Conservation (phyloP, 2,329 filamentous ascomycete genomes). For the Trichoderma atrobrunneum region DNA sequence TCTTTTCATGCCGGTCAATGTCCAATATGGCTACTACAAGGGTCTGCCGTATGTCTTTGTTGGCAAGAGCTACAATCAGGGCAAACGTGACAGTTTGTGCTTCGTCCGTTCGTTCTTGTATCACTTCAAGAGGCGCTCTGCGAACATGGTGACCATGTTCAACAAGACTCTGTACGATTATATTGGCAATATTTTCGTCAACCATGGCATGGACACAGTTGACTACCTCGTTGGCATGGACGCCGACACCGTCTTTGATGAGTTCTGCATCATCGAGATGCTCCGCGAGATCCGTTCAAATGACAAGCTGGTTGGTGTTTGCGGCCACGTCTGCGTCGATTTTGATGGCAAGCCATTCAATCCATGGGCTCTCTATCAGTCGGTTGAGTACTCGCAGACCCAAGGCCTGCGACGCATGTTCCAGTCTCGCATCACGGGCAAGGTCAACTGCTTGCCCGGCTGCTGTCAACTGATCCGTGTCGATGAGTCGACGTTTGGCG, state of each 20-base stretch:
- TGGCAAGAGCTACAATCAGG: constrained; percentile 49
- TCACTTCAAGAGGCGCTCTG: constrained; percentile 45
- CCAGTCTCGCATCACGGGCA: constrained; percentile 48
- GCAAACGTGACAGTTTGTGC: constrained; percentile 49
- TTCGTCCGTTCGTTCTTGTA: constrained; percentile 49
- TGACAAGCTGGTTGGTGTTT: constrained; percentile 45
- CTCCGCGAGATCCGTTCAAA: constrained; percentile 42
- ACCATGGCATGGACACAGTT: constrained; percentile 38
- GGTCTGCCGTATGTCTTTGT: constrained; percentile 47
- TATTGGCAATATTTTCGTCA: constrained; percentile 38
- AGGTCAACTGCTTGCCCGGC: constrained; percentile 48
- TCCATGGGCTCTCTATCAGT: constrained; percentile 47
- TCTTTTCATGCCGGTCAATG: constrained; percentile 44
- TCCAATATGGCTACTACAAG: constrained; percentile 44
- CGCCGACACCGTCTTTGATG: constrained; percentile 47
- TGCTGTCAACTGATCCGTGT: constrained; percentile 51
- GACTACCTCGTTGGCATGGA: constrained; percentile 48
- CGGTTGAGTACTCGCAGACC: constrained; percentile 47
- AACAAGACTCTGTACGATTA: constrained; percentile 43
- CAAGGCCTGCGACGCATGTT: constrained; percentile 48
- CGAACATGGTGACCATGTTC: constrained; percentile 45
- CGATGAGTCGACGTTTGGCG: constrained; percentile 48
- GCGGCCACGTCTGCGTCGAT: constrained; percentile 48
- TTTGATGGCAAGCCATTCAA: constrained; percentile 42
- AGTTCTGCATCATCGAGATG: constrained; percentile 44